Evolutionary conservation across 192 early-diverging fungal species (phyloP), one percentile per base, ranked within the genome.

Genomic region (Coemansia sp.): DNA sequence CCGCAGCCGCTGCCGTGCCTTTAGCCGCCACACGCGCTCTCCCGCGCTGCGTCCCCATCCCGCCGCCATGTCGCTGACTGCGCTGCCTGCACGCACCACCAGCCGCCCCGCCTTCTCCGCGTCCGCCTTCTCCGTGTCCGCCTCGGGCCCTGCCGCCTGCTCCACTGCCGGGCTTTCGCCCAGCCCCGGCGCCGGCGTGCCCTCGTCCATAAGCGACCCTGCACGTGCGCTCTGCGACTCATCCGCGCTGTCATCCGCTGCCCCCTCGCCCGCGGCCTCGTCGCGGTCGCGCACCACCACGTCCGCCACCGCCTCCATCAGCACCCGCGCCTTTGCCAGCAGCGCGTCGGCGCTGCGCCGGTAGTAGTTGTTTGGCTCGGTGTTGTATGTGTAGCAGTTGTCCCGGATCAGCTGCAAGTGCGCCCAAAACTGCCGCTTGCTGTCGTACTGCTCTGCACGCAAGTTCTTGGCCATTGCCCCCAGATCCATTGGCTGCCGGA

Each of bases 401-500:
- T 81, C 77, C 77, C 91, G 94, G 52, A 99, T 96, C 44, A 97
- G 71, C 60, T 88, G 82, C 28, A 97, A 64, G 56, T 99, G 94
- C n/a, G 84, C 71, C 3, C 80, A 67, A 80, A 99, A 97, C 55
- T 93, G 89, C 6, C 81, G 65, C 70, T 97, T 97, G 81, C 83
- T 87, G 51, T 87, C 80, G 72, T 99, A 99, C 45, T 84, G 72
- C 43, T 87, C 82, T 8, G 44, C 59, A 64, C 89, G 87, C 51
- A 99, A 75, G 56, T 97, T 95, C 64, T 90, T 91, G 40, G 90
- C 73, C 65, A 99, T 91, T 34, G 89, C 88, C 12, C 83, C 85
- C 30, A 99, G 78, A 79, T 99, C 96, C 96, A 99, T 99, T 5
- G 96, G 96, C 6, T 88, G 67, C 66, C 85, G 87, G 59, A 99